Conservation (phyloP, 2,329 filamentous ascomycete species). For the Hypoxylon sp. region DNA sequence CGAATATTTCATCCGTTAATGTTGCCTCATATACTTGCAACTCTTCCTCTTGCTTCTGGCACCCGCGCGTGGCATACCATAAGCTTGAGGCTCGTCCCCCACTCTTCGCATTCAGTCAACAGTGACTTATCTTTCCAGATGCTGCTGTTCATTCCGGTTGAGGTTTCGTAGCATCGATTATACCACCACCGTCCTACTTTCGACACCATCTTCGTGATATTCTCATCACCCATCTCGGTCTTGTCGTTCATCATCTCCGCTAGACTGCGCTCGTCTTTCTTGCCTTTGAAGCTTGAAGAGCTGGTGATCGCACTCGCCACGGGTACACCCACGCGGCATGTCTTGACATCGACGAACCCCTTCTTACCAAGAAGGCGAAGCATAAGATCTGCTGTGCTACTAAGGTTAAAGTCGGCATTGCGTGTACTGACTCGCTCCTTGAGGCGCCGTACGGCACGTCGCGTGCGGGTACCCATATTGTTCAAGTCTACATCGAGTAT, state of each 20-base stretch:
- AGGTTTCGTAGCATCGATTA: conserved; percentile 86
- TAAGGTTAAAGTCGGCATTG: conserved; percentile 70
- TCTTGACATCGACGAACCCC: conserved; percentile 79
- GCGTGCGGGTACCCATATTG: conserved; percentile 80
- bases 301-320: conserved; percentile 66
- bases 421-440: conserved; percentile 76
- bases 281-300: conserved; percentile 46
- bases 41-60: conserved; percentile 64
- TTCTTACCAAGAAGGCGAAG: conserved; percentile 74
- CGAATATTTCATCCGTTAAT: not conserved
- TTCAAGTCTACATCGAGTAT: conserved; percentile 84
- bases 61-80: conserved; percentile 93
- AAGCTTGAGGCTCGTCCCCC: conserved; percentile 87
- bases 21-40: conserved; percentile 59
- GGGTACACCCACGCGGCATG: conserved; percentile 81
- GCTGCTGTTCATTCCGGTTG: conserved; percentile 66
- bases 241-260: conserved; percentile 80
- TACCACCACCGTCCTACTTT: conserved; percentile 98
- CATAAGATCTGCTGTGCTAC: conserved; percentile 69
- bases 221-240: conserved; percentile 78
- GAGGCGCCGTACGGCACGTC: conserved; percentile 74
- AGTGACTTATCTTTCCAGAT: conserved; percentile 84
- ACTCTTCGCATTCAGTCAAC: conserved; percentile 85
- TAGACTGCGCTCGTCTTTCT: conserved; percentile 66
- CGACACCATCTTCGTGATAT: conserved; percentile 91